Percentiles rank a stretch among this genome's conserved stretches.
phyloP scores from a whole-genome alignment of 2,329 filamentous ascomycete genomes.

The Fusarium robinianum region DNA sequence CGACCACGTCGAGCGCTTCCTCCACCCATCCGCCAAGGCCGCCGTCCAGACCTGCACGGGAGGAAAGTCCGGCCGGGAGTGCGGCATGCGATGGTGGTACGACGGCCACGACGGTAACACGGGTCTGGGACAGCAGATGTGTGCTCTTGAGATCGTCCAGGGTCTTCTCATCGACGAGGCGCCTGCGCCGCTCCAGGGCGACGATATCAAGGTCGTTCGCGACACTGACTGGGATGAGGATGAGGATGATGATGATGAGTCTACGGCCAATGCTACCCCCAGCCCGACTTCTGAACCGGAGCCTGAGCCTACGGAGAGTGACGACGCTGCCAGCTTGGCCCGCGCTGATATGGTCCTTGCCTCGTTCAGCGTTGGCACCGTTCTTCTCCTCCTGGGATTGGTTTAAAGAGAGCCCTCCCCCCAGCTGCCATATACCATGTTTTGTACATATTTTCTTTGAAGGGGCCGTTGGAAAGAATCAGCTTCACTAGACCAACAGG shows the following conservation, averaged over 20 bases:
- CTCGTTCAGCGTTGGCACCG: slow-evolving; percentile 30
- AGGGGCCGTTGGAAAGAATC: slow-evolving; percentile 18
- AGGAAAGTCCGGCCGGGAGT: slow-evolving; percentile 55
- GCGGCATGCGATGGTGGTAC: slow-evolving; percentile 67
- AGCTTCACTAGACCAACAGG: slow-evolving; percentile 19
- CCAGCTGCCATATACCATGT: slow-evolving; percentile 5
- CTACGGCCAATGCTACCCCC: slow-evolving; percentile 20
- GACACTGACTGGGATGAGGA: slow-evolving; percentile 30
- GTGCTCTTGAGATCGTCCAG: slow-evolving; percentile 65
- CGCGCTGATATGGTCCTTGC: slow-evolving; percentile 22
- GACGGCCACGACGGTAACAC: slow-evolving; percentile 58
- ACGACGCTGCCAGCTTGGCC: slow-evolving; percentile 25
- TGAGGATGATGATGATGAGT: slow-evolving; percentile 16
- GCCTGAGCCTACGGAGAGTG: slow-evolving; percentile 23
- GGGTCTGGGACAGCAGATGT: slow-evolving; percentile 68
- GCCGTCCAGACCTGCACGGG: slow-evolving; percentile 63
- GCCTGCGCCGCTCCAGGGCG: slow-evolving; percentile 51
- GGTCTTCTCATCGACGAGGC: slow-evolving; percentile 56
- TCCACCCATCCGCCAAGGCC: slow-evolving; percentile 58
- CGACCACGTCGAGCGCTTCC: slow-evolving; percentile 50
- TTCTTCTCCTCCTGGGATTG: slow-evolving; percentile 27
- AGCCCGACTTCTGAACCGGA: slow-evolving; percentile 13
- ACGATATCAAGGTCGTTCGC: slow-evolving; percentile 53
- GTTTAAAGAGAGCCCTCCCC: too few relatives aligned
- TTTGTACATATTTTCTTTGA: slow-evolving; percentile 18